Evolutionary conservation across 78 protist species (phyloP).

Genomic region (Dictyostelium citrinum): DNA sequence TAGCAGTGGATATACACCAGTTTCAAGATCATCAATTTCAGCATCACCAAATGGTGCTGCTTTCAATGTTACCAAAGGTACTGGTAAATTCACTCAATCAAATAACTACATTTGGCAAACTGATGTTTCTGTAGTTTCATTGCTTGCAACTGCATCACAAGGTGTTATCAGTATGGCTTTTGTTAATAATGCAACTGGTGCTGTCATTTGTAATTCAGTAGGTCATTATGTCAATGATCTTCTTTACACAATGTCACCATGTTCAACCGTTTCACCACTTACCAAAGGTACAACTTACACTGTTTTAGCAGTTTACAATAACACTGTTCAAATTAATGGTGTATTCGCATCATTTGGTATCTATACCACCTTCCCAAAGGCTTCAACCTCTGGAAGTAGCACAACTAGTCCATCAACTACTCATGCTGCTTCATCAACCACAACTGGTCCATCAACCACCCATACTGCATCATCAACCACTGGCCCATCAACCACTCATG

Average conservation of each 20-base stretch:
- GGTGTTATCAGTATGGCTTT: constrained; percentile 35
- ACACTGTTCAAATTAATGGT: constrained; percentile 4
- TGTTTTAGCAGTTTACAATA: constrained; percentile 15
- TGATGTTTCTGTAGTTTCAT: constrained; percentile 14
- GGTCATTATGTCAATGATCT: not conserved
- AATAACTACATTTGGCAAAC: constrained; percentile 30
- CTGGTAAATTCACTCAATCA: not conserved
- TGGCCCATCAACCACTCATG: not conserved
- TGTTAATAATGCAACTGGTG: constrained; percentile 49
- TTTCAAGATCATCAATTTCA: constrained; percentile 9
- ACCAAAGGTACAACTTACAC: constrained; percentile 39
- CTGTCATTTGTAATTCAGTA: constrained; percentile 21
- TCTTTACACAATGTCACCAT: constrained; percentile 32
- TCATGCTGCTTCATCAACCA: not conserved
- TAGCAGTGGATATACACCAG: constrained; percentile 19
- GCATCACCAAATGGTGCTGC: constrained; percentile 17
- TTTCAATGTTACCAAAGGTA: constrained; percentile 23
- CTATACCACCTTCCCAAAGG: constrained; percentile 7
- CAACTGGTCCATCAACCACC: constrained; percentile 8
- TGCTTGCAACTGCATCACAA: constrained; percentile 23
- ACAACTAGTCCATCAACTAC: constrained; percentile 2
- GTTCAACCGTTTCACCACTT: not conserved
- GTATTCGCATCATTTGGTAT: constrained; percentile 35
- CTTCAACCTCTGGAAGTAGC: not conserved
- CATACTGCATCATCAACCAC: not conserved